Base-by-base conservation (phyloP, 306 rosid species). In the Prunus kanzakura region DNA sequence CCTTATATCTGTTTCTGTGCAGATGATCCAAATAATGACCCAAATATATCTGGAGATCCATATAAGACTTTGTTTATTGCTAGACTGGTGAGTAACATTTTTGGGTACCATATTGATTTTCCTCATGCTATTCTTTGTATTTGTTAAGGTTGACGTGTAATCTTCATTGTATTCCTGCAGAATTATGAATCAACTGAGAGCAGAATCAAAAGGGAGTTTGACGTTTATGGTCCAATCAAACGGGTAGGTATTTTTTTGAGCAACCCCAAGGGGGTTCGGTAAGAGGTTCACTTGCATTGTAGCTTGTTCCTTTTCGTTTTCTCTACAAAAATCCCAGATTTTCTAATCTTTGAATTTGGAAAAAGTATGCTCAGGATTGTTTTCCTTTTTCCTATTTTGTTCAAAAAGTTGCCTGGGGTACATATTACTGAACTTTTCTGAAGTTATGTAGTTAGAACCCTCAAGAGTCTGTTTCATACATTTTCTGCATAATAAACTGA, bases 141-240 rank as follows among this genome's bases (percentile, higher is more conserved):
- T 54, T 18, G 11, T 69, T 57, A 71, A 29, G 58, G 1, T 20
- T 75, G 51, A 78, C 82, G 52, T 54, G 81, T 67, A 66, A 61
- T 30, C 71, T 43, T 45, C 18, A 22, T 30, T 68, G 68, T 64
- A n/a, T 62, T n/a, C 67, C 69, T 56, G 86, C 98, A 96, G 99
- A 96, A 91, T 82, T 96, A 92, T 51, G 99, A 96, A 85, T 87
- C 93, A 75, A 84, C 91, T 78, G 99, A 96, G 84, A 92, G 99
- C 99, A 87, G 93, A 89, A 84, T 96, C 81, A 92, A 89, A 89
- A 92, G 98, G 93, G 99, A 96, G 89, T 91, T 96, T 89, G 99
- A 96, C 76, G 87, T 92, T 61, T 92, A 96, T 87, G 99, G 99
- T 81, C 90, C 99, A 83, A 88, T 96, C 93, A 96, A 96, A 87